Conservation (phyloP, 2,329 filamentous ascomycete genomes). For the Alternaria consortialis region DNA sequence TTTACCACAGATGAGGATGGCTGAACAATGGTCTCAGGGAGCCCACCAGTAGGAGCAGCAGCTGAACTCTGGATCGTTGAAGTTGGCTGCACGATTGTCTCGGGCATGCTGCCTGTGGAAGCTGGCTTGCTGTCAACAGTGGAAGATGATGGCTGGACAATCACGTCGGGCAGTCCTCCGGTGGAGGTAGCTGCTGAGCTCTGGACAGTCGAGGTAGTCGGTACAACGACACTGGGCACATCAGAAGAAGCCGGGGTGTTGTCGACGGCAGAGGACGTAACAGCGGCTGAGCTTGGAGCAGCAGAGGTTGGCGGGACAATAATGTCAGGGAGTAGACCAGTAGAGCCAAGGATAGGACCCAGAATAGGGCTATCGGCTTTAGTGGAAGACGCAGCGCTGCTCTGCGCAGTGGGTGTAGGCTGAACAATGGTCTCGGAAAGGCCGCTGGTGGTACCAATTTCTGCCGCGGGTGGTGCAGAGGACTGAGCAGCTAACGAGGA, state of each 20-base stretch:
- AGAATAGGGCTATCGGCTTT: background rate
- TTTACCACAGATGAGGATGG: slow-evolving; percentile 9
- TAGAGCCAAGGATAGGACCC: slow-evolving; percentile 10
- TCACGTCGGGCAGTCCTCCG: slow-evolving; percentile 10
- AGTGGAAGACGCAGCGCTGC: background rate
- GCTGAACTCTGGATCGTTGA: background rate
- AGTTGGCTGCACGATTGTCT: slow-evolving; percentile 25
- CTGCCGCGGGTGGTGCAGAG: background rate
- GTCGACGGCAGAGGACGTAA: background rate
- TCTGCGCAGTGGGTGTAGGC: slow-evolving; percentile 10
- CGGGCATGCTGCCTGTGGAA: slow-evolving; percentile 36
- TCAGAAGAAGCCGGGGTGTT: background rate
- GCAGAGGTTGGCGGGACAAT: slow-evolving; percentile 15
- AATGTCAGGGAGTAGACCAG: slow-evolving; percentile 15
- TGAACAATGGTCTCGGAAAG: slow-evolving; percentile 14
- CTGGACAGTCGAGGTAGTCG: background rate
- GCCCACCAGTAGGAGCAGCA: slow-evolving; percentile 1
- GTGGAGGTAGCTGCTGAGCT: slow-evolving; percentile 4
- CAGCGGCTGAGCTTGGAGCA: slow-evolving; percentile 1
- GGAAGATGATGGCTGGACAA: slow-evolving; percentile 15
- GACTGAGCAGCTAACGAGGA: slow-evolving; percentile 8
- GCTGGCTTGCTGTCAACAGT: slow-evolving; percentile 13
- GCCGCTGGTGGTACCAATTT: slow-evolving; percentile 13
- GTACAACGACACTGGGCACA: background rate
- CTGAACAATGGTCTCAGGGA: slow-evolving; percentile 10